A percentile compares a stretch with the other conserved stretches of the same genome.
phyloP scores from a whole-genome alignment of 345 rosid species.

The Rhodamnia argentea region DNA sequence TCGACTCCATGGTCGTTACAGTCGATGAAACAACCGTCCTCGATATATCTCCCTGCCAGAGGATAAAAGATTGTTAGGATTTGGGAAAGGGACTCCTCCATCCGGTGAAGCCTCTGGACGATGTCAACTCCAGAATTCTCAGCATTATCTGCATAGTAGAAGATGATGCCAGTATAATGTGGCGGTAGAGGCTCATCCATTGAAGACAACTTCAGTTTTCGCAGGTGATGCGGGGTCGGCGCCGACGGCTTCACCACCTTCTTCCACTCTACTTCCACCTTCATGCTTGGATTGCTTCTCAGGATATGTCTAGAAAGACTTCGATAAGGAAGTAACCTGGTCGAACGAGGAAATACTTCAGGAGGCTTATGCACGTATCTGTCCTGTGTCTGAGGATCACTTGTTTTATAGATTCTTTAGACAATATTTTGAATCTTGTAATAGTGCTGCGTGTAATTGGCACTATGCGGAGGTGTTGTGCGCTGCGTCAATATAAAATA shows the following conservation, averaged over 20 bases:
- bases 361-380: too few relatives aligned
- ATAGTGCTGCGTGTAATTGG: too few relatives aligned
- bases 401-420: too few relatives aligned
- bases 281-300: constrained; percentile 1
- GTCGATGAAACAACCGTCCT: neutral
- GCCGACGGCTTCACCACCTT: constrained; percentile 31
- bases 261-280: constrained; percentile 15
- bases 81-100: neutral
- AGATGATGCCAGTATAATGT: neutral
- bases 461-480: too few relatives aligned
- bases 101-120: neutral
- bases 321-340: too few relatives aligned
- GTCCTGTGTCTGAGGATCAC: too few relatives aligned
- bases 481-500: too few relatives aligned
- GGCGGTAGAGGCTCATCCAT: constrained; percentile 31
- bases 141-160: neutral
- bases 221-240: constrained; percentile 26
- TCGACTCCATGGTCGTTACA: neutral
- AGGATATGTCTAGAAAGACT: too few relatives aligned
- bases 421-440: too few relatives aligned
- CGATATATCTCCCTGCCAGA: neutral
- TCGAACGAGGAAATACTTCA: too few relatives aligned
- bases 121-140: neutral
- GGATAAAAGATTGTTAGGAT: neutral
- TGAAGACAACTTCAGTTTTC: constrained; percentile 17